A percentile compares a stretch with the other conserved stretches of the same genome.
phyloP scores from a whole-genome alignment of 495 filamentous ascomycete genomes.

The Pyrenopolyporus hunteri region DNA sequence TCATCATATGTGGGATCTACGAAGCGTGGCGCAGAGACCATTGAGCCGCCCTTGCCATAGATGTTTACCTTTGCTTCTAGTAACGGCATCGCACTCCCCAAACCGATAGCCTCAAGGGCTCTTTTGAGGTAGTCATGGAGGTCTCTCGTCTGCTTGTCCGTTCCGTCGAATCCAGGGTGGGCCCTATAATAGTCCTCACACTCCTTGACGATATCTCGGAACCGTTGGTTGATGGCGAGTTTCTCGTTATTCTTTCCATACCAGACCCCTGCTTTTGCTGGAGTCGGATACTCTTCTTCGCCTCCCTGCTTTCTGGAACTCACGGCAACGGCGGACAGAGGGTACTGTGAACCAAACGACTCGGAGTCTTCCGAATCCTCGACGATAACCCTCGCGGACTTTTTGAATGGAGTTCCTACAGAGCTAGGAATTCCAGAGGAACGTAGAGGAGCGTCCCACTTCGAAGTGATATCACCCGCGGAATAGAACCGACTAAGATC shows the following conservation, averaged over 20 bases:
- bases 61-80: background rate
- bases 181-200: background rate
- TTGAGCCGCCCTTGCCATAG: background rate
- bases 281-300: background rate
- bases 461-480: no score
- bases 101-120: background rate
- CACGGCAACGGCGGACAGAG: background rate
- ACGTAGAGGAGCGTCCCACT: no score
- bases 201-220: background rate
- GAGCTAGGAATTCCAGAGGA: no score
- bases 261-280: background rate
- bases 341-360: background rate
- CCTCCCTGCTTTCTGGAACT: background rate
- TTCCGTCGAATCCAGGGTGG: background rate
- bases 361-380: no score
- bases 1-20: background rate
- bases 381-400: no score
- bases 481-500: no score
- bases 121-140: background rate
- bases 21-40: background rate
- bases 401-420: no score
- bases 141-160: background rate
- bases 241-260: background rate
- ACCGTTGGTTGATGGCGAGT: background rate
- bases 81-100: background rate